Evolutionary conservation across 208 protist species (phyloP).

Genomic region (Crithidia brevicula): DNA sequence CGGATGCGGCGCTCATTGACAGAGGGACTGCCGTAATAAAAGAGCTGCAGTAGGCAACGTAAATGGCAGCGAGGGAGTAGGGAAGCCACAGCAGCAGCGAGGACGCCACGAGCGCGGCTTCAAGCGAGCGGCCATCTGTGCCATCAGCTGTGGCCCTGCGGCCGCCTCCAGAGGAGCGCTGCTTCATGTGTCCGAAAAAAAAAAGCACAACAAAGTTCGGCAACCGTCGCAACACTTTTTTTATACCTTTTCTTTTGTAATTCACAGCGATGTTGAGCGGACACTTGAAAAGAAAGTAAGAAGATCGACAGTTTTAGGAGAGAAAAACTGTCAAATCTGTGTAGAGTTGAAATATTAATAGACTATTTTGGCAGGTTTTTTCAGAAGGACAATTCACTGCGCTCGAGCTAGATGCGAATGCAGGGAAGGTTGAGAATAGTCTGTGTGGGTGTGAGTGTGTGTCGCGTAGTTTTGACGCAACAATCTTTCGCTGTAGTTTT

Average conservation of each 20-base stretch:
- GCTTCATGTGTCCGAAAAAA: conserved; percentile 17
- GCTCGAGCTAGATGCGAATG: too few species aligned
- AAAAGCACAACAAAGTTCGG: too few species aligned
- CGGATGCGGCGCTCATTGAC: not conserved
- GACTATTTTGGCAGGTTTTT: too few species aligned
- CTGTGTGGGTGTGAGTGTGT: too few species aligned
- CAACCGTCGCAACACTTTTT: too few species aligned
- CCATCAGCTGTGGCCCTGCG: conserved; percentile 12
- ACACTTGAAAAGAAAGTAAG: not conserved
- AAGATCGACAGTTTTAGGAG: not conserved
- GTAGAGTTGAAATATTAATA: too few species aligned
- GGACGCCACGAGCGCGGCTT: conserved; percentile 40
- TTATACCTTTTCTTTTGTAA: too few species aligned
- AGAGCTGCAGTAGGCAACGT: conserved; percentile 64
- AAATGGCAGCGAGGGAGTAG: conserved; percentile 66
- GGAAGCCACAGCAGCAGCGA: conserved; percentile 72
- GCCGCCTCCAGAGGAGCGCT: conserved; percentile 3
- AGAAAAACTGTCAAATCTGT: conserved; percentile 1
- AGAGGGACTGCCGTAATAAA: conserved; percentile 34
- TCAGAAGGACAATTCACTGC: too few species aligned
- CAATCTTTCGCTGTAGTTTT: too few species aligned
- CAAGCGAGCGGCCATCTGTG: conserved; percentile 32
- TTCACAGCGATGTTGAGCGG: too few species aligned
- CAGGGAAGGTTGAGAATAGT: too few species aligned
- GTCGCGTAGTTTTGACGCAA: too few species aligned